Percentiles rank a stretch among this genome's conserved stretches.
These are phyloP conservation scores for Lecanicillium sp. DNA, from an alignment of 2,329 filamentous ascomycete genomes.

Conservation along the genomic window DNA sequence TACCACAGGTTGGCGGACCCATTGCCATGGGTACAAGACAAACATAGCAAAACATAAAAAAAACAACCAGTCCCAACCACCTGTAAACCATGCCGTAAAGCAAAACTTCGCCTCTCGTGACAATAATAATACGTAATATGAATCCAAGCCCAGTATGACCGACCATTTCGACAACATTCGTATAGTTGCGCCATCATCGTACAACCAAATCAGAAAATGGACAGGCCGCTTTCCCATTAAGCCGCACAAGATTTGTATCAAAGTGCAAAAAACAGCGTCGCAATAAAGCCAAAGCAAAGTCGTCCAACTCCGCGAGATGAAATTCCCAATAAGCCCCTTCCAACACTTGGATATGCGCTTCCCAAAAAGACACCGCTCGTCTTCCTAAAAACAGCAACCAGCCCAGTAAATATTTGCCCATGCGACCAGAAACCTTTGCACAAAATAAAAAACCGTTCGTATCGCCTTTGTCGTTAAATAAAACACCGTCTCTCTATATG, in stretches of 20 bases:
- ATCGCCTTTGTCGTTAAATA: conserved; percentile 22
- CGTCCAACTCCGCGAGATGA: conserved; percentile 25
- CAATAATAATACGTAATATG: conserved; percentile 9
- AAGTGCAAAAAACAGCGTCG: conserved; percentile 7
- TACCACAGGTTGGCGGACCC: conserved; percentile 14
- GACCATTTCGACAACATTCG: conserved; percentile 7
- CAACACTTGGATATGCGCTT: conserved; percentile 19
- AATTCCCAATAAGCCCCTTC: conserved; percentile 24
- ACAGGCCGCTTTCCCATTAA: conserved; percentile 21
- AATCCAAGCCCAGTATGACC: conserved; percentile 5
- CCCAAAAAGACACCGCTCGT: conserved; percentile 24
- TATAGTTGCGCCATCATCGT: conserved; percentile 9
- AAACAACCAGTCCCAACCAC: conserved; percentile 6
- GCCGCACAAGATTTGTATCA: conserved; percentile 18
- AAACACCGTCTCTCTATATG: conserved; percentile 38
- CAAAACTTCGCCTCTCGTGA: conserved; percentile 7
- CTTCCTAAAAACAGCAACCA: conserved; percentile 22
- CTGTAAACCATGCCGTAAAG: conserved; percentile 6
- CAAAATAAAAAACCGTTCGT: conserved; percentile 9
- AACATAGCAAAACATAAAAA: conserved; percentile 6
- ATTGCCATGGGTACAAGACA: neutral
- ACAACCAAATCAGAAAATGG: conserved; percentile 15
- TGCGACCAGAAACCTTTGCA: conserved; percentile 23
- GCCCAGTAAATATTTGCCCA: conserved; percentile 22
- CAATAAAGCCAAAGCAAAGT: conserved; percentile 16